Percentiles rank a stretch among this genome's conserved stretches.
Conservation (phyloP, 2,329 filamentous ascomycete species). For the Monilinia vaccinii-corymbosi region DNA sequence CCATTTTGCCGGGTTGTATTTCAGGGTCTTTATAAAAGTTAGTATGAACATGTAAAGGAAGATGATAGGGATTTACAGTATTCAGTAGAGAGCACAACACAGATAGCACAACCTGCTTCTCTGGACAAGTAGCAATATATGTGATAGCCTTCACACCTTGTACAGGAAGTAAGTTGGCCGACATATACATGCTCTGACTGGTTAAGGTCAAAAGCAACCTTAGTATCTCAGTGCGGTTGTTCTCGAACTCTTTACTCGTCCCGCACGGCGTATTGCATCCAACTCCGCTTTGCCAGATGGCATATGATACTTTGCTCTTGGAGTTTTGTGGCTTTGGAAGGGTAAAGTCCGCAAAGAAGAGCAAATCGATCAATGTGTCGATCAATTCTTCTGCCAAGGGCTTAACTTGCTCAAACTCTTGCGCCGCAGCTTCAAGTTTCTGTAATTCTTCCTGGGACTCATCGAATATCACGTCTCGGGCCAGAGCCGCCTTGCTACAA, state of each 20-base stretch:
- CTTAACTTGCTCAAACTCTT: constrained; percentile 72
- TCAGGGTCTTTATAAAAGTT: constrained; percentile 57
- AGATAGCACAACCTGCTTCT: constrained; percentile 87
- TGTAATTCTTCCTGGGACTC: constrained; percentile 52
- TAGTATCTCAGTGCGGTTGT: constrained; percentile 82
- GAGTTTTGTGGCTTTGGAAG: constrained; percentile 62
- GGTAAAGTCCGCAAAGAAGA: constrained; percentile 89
- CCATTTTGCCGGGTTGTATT: constrained; percentile 94
- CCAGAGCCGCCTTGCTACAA: constrained; percentile 49
- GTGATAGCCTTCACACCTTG: constrained; percentile 78
- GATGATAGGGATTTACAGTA: constrained; percentile 52
- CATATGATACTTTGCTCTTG: constrained; percentile 76
- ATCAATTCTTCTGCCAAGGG: constrained; percentile 88
- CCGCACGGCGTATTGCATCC: constrained; percentile 85
- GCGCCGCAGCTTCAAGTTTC: constrained; percentile 37
- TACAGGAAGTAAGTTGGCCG: constrained; percentile 67
- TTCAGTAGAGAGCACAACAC: constrained; percentile 89
- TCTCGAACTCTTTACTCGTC: constrained; percentile 87
- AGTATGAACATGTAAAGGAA: not conserved
- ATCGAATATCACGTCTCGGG: constrained; percentile 76
- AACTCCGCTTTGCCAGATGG: constrained; percentile 97
- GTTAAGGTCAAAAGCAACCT: constrained; percentile 77
- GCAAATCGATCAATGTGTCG: constrained; percentile 76
- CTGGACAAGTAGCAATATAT: constrained; percentile 77
- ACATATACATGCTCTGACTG: constrained; percentile 90